Percentiles rank a stretch among this genome's conserved stretches.
Conservation (phyloP, 192 early-diverging fungal species). For the Dispira parvispora region DNA sequence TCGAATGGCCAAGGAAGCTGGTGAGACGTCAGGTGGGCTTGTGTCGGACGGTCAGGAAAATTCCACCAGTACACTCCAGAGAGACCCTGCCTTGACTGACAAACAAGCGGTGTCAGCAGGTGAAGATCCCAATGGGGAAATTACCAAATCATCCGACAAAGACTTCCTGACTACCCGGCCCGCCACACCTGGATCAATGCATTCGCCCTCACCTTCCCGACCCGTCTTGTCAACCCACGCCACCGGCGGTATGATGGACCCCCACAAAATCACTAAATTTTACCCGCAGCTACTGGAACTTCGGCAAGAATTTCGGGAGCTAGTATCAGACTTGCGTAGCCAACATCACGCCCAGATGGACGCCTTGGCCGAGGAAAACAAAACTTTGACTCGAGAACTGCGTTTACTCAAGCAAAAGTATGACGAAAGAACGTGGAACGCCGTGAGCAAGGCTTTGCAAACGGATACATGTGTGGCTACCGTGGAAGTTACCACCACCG, state of each 20-base stretch:
- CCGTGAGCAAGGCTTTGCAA: neutral
- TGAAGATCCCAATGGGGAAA: neutral
- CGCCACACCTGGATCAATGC: neutral
- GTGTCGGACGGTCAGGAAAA: neutral
- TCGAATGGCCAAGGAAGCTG: neutral
- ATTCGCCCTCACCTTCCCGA: neutral
- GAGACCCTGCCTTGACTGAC: no score
- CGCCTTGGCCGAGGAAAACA: neutral
- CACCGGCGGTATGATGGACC: neutral
- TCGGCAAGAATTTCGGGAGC: constrained; percentile 1
- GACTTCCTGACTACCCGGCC: neutral
- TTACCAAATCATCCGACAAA: neutral
- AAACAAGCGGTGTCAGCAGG: neutral
- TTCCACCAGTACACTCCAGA: neutral
- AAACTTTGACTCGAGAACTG: neutral
- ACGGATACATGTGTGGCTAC: neutral
- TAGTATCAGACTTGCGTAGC: neutral
- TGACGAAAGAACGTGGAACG: constrained; percentile 1
- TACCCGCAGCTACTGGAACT: constrained; percentile 5
- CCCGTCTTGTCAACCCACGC: neutral
- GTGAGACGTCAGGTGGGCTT: no score
- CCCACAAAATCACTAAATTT: constrained; percentile 4
- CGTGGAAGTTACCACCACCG: no score
- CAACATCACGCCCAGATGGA: constrained; percentile 6
- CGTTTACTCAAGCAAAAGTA: neutral